Evolutionary conservation across 2,329 filamentous ascomycete species (phyloP), one percentile per base, ranked within the genome.

Genomic region (Pseudogymnoascus sp.): DNA sequence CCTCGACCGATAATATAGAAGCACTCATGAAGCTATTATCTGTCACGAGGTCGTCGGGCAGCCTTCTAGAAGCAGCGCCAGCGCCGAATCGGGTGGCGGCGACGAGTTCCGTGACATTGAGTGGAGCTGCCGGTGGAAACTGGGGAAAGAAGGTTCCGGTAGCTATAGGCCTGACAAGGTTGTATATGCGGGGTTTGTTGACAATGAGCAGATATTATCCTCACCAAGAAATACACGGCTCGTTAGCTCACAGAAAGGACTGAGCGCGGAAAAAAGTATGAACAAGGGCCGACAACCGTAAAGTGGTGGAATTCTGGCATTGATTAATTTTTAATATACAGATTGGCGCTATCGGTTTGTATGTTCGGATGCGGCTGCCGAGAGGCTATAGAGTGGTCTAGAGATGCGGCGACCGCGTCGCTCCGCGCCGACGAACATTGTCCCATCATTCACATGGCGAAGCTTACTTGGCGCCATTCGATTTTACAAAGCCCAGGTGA

Each of bases 271-370:
- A 52, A 52, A 52, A 30, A 19, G 45, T 52, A 52, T 52, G 45
- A 12, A 52, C 45, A 52, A 52, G 45, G 45, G 45, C 45, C 25
- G 45, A 30, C 45, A 52, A 52, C 45, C 45, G 45, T 52, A 52
- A 16, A 52, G 45, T 52, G 45, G 45, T 19, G 7, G 45, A 52
- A 52, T 16, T 52, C 25, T 52, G 45, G 45, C 45, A 52, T 52
- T 52, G 45, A 52, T 52, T 52, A 52, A 52, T 30, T 52, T 52
- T 52, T 52, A 52, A 52, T 52, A 52, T 52, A 30, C n/a, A 30
- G 23, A 52, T 30, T 52, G 45, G 45, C 45, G 45, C 45, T 52
- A 52, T 52, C 45, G 45, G 45, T 52, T 52, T 52, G 25, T 30
- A 30, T 52, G 45, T 30, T 52, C 45, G 45, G 45, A 30, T 52